phyloP scores from a whole-genome alignment of 345 rosid genomes.

The Durio zibethinus region DNA sequence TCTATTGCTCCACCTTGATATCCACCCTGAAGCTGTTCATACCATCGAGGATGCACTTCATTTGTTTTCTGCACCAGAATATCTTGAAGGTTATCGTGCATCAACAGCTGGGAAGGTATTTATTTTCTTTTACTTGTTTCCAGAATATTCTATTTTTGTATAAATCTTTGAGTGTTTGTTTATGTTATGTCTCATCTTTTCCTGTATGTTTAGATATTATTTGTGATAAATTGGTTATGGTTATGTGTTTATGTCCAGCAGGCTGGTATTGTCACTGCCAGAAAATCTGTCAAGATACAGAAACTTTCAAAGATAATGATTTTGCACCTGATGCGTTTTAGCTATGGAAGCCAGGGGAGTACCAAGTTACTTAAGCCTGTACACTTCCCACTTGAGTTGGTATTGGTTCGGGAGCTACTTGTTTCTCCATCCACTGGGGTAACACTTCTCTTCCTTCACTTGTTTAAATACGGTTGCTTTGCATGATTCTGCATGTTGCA shows the following conservation, averaged over 20 bases:
- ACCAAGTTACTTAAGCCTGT: conserved; percentile 83
- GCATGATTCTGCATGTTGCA: not conserved
- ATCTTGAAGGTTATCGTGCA: conserved; percentile 85
- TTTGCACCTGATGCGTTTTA: conserved; percentile 89
- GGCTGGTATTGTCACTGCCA: conserved; percentile 83
- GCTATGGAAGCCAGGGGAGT: conserved; percentile 91
- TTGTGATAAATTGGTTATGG: not conserved
- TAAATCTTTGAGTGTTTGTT: not conserved
- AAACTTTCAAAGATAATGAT: conserved; percentile 83
- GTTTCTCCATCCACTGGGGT: conserved; percentile 70
- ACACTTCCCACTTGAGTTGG: conserved; percentile 75
- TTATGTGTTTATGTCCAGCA: conserved; percentile 30
- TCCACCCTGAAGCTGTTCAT: conserved; percentile 62
- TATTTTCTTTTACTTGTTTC: conserved; percentile 2
- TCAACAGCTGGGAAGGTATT: conserved; percentile 78
- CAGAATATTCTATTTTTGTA: not conserved
- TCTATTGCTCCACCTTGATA: conserved; percentile 87
- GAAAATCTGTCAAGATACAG: conserved; percentile 75
- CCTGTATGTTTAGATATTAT: not conserved
- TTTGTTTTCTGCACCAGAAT: conserved; percentile 46
- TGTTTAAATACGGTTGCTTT: not conserved
- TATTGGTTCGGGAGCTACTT: conserved; percentile 63
- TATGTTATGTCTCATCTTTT: not conserved
- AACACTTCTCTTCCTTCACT: not conserved
- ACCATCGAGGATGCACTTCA: conserved; percentile 83